These are phyloP conservation scores for Kluyveromyces nonfermentans DNA, from an alignment of 805 yeast genomes.

Conservation along the genomic window DNA sequence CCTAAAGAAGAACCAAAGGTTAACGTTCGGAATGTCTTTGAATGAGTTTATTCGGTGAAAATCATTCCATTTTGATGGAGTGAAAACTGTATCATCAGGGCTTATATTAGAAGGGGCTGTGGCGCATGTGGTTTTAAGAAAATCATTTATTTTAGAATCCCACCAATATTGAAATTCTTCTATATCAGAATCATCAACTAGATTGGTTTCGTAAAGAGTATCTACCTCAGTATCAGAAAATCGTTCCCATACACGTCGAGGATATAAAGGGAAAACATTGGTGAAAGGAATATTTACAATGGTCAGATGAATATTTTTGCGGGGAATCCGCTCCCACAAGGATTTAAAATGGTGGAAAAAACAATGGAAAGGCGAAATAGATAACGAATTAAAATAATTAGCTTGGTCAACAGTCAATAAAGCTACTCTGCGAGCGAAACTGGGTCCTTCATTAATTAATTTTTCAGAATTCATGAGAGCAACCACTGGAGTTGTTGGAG, in stretches of 20 bases:
- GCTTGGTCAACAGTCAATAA: constrained; percentile 18
- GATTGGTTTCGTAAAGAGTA: background rate
- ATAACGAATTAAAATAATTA: constrained; percentile 15
- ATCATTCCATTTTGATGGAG: constrained; percentile 16
- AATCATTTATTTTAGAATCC: constrained; percentile 19
- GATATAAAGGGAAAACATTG: constrained; percentile 25
- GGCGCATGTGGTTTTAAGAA: constrained; percentile 9
- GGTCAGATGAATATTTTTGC: constrained; percentile 19
- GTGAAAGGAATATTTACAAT: constrained; percentile 28
- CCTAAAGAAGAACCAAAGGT: constrained; percentile 28
- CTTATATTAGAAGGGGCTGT: background rate
- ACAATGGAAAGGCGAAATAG: constrained; percentile 25
- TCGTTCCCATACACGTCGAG: constrained; percentile 19
- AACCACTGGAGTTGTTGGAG: constrained; percentile 27
- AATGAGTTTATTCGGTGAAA: constrained; percentile 18
- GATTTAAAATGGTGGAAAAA: constrained; percentile 23
- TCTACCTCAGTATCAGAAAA: constrained; percentile 4
- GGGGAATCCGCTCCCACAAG: constrained; percentile 27
- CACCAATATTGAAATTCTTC: constrained; percentile 16
- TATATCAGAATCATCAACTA: background rate
- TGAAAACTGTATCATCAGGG: constrained; percentile 7
- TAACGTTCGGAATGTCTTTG: constrained; percentile 31
- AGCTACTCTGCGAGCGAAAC: constrained; percentile 13
- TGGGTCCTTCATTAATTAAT: constrained; percentile 7
- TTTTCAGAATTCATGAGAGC: constrained; percentile 20